Conservation (phyloP, 805 yeast genomes). For the Candida arabinofermentans region DNA sequence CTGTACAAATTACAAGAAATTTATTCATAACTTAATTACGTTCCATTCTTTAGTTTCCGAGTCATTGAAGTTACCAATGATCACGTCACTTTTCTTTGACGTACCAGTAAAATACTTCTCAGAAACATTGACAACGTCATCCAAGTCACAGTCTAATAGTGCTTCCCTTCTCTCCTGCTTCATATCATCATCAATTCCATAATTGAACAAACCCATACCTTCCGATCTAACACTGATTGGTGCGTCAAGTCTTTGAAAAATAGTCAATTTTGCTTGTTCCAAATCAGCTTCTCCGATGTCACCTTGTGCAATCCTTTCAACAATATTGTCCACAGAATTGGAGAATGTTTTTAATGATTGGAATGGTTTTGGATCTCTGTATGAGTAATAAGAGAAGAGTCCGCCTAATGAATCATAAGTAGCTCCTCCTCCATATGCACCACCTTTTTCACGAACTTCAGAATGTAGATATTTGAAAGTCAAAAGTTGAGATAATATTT, state of each 20-base stretch:
- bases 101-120: conserved; percentile 52
- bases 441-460: conserved; percentile 91
- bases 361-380: conserved; percentile 87
- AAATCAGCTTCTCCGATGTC: conserved; percentile 51
- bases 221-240: conserved; percentile 80
- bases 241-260: conserved; percentile 89
- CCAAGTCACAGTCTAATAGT: conserved; percentile 59
- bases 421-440: conserved; percentile 98
- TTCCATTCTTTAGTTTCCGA: background rate
- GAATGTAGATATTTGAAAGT: conserved; percentile 83
- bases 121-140: conserved; percentile 63
- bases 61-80: conserved; percentile 16
- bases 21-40: background rate
- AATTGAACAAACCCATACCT: conserved; percentile 61
- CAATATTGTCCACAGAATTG: conserved; percentile 46
- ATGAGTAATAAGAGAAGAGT: conserved; percentile 75
- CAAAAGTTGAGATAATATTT: conserved; percentile 72
- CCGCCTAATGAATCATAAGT: conserved; percentile 80
- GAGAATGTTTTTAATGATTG: conserved; percentile 61
- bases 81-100: conserved; percentile 9
- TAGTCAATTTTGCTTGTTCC: conserved; percentile 84
- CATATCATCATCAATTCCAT: conserved; percentile 73
- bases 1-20: too few relatives aligned
- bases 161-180: conserved; percentile 75
- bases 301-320: conserved; percentile 20